Evolutionary conservation across 805 yeast species (phyloP).

Genomic region (Yamadazyma olivae): DNA sequence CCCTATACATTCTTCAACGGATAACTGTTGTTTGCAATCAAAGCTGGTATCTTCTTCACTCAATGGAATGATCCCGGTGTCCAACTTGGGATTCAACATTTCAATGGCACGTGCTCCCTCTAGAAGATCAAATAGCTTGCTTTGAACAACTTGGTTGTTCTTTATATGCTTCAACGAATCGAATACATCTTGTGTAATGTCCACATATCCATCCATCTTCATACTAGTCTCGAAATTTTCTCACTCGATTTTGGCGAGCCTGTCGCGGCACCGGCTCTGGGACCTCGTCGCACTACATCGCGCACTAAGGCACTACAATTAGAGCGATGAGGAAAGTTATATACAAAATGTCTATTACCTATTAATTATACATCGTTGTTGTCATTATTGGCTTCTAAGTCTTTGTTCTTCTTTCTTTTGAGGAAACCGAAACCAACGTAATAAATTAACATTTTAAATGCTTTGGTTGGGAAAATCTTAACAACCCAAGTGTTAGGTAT

Average conservation of each 20-base stretch:
- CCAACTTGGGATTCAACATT: slow-evolving; percentile 66
- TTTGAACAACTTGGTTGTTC: slow-evolving; percentile 57
- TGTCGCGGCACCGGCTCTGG: too few species aligned
- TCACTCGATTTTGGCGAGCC: too few species aligned
- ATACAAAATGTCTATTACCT: too few species aligned
- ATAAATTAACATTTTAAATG: slow-evolving; percentile 39
- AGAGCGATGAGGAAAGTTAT: too few species aligned
- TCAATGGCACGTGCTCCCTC: slow-evolving; percentile 91
- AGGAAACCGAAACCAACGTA: slow-evolving; percentile 36
- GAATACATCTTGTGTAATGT: slow-evolving; percentile 56
- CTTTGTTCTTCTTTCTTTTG: slow-evolving; percentile 17
- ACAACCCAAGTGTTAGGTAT: slow-evolving; percentile 79
- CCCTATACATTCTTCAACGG: slow-evolving; percentile 43
- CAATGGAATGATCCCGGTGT: slow-evolving; percentile 65
- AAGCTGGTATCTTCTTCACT: slow-evolving; percentile 43
- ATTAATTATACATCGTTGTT: too few species aligned
- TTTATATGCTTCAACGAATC: slow-evolving; percentile 34
- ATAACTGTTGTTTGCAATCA: slow-evolving; percentile 37
- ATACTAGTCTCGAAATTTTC: too few species aligned
- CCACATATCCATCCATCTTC: slow-evolving; percentile 25
- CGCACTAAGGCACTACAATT: too few species aligned
- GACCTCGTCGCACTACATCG: too few species aligned
- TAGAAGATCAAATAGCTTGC: slow-evolving; percentile 59
- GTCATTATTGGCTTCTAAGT: slow-evolving; percentile 4
- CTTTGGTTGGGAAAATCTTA: slow-evolving; percentile 59